These are phyloP conservation scores for Gardenia jasminoides DNA, from an alignment of 257 asterid species.

Conservation along the genomic window DNA sequence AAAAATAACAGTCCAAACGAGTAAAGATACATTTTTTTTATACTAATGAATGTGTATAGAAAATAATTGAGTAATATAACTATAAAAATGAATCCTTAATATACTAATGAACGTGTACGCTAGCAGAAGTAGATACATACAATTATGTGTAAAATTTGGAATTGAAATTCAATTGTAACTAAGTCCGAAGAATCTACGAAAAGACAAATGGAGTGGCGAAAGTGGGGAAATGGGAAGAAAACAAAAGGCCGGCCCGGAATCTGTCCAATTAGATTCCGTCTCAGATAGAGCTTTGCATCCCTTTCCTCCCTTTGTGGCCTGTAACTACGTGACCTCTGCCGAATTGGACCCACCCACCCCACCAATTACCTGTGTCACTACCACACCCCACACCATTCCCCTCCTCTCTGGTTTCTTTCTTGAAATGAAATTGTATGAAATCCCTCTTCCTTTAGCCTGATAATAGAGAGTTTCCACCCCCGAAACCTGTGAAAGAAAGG, in stretches of 20 bases:
- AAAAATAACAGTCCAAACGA: too few relatives aligned
- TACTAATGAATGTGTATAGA: too few relatives aligned
- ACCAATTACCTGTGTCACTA: neutral
- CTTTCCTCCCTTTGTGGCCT: neutral
- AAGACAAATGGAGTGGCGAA: neutral
- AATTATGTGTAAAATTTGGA: too few relatives aligned
- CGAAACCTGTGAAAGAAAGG: neutral
- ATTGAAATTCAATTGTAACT: too few relatives aligned
- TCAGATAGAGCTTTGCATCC: neutral
- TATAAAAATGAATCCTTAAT: too few relatives aligned
- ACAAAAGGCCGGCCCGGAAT: conserved; percentile 33
- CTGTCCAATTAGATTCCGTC: conserved; percentile 27
- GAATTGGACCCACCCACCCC: conserved; percentile 10
- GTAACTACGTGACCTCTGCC: neutral
- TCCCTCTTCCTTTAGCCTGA: neutral
- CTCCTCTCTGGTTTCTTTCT: neutral
- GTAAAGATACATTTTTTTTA: too few relatives aligned
- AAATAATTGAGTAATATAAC: too few relatives aligned
- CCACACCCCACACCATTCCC: neutral
- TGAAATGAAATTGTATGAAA: neutral
- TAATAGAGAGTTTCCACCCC: neutral
- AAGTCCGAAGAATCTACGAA: conserved; percentile 5
- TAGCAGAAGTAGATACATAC: too few relatives aligned
- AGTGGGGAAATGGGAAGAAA: neutral
- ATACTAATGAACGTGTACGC: too few relatives aligned